Conservation (phyloP, 1,284 basidiomycete genomes). For the Fomitopsis palustris region DNA sequence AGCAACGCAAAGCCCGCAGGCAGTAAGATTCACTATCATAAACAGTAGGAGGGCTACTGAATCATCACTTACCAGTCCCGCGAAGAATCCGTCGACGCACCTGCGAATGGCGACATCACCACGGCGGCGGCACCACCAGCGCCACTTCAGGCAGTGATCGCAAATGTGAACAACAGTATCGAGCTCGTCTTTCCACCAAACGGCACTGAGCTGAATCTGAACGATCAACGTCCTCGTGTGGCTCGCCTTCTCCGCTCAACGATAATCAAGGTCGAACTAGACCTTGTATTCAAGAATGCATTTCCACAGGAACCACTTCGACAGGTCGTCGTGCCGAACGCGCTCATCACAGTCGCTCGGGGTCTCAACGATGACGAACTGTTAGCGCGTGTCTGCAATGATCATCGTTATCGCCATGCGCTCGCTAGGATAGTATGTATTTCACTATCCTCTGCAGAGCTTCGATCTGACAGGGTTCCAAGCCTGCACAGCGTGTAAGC, state of each 20-base stretch:
- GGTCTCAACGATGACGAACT: background rate
- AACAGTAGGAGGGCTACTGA: too few species aligned
- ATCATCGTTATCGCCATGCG: too few species aligned
- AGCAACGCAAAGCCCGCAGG: too few species aligned
- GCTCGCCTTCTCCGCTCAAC: background rate
- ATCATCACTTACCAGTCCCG: too few species aligned
- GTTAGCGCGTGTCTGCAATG: background rate
- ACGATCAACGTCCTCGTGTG: background rate
- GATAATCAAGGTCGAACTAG: background rate
- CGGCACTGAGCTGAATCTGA: background rate
- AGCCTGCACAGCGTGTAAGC: background rate
- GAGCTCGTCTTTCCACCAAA: background rate
- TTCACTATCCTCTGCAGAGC: too few species aligned
- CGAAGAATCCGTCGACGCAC: too few species aligned
- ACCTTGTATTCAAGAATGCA: background rate
- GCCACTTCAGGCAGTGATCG: background rate
- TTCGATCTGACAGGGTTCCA: background rate
- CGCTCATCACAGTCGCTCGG: background rate
- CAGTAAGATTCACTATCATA: too few species aligned
- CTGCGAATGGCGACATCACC: background rate
- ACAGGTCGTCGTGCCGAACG: background rate
- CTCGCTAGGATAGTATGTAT: background rate
- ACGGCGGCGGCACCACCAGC: background rate
- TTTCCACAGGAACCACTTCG: too few species aligned
- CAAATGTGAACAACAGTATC: background rate